A percentile compares a stretch with the other conserved stretches of the same genome.
Conservation (phyloP, 352 stramenopile genomes). For the Poterioochromonas sp. region DNA sequence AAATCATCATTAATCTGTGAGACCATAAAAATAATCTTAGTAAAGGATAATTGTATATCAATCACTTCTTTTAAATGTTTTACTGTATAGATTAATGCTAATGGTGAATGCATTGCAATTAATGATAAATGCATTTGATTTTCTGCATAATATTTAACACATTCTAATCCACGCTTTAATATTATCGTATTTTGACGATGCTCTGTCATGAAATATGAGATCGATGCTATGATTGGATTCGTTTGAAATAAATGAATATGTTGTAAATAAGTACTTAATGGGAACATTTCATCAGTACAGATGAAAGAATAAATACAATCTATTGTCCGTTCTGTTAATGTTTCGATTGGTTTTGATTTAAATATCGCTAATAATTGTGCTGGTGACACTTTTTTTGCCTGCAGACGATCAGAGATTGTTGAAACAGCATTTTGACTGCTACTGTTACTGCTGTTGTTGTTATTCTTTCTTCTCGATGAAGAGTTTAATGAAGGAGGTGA, state of each 20-base stretch:
- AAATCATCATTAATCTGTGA: not conserved
- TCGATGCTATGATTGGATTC: not conserved
- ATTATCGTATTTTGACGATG: not conserved
- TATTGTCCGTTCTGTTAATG: not conserved
- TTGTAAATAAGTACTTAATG: not conserved
- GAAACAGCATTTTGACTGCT: too few species aligned
- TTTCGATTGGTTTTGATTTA: not conserved
- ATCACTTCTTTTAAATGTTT: not conserved
- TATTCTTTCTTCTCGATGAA: too few species aligned
- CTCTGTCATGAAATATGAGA: constrained; percentile 16
- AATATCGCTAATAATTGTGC: not conserved
- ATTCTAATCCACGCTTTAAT: constrained; percentile 3
- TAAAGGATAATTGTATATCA: constrained; percentile 5
- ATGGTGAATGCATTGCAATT: constrained; percentile 16
- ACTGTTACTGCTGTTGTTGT: too few species aligned
- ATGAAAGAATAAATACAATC: not conserved
- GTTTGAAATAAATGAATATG: not conserved
- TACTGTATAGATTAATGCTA: not conserved
- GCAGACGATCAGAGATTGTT: too few species aligned
- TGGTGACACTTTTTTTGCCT: too few species aligned
- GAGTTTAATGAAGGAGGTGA: too few species aligned
- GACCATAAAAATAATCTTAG: not conserved
- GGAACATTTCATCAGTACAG: not conserved
- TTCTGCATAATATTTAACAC: not conserved
- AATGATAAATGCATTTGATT: not conserved